A percentile compares a stretch with the other conserved stretches of the same genome.
Evolutionary conservation across 345 rosid species (phyloP).

Genomic region (Capsella bursapastoris): DNA sequence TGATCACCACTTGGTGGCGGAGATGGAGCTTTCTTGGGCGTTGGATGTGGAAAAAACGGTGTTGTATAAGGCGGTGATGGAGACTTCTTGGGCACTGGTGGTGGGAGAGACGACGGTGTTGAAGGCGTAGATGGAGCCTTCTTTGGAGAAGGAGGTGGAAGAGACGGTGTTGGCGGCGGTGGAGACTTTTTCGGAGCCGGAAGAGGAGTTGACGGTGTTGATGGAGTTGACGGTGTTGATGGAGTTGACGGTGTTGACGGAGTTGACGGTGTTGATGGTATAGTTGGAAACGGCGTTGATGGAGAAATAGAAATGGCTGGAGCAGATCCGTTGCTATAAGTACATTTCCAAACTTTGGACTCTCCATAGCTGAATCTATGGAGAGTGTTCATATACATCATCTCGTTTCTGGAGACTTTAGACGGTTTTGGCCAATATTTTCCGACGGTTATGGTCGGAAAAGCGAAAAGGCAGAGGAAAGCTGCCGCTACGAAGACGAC

Average conservation of each 20-base stretch:
- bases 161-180: neutral
- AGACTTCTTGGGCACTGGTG: constrained; percentile 15
- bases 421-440: constrained; percentile 21
- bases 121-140: neutral
- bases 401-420: neutral
- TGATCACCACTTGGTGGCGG: neutral
- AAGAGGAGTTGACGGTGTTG: neutral
- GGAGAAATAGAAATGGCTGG: constrained; percentile 42
- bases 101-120: constrained; percentile 15
- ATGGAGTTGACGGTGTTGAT: neutral
- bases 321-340: constrained; percentile 36
- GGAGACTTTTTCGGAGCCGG: constrained; percentile 16
- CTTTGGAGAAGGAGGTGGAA: constrained; percentile 20
- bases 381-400: neutral
- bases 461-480: constrained; percentile 21
- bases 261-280: neutral
- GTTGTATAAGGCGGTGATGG: no score
- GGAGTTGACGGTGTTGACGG: constrained; percentile 3
- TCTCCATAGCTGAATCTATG: constrained; percentile 2
- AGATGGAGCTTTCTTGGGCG: no score
- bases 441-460: constrained; percentile 34
- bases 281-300: neutral
- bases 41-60: no score
- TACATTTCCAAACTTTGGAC: constrained; percentile 39
- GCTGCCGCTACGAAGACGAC: neutral